Evolutionary conservation across 164 flowering plant species (phyloP).

Genomic region (Santalum album): DNA sequence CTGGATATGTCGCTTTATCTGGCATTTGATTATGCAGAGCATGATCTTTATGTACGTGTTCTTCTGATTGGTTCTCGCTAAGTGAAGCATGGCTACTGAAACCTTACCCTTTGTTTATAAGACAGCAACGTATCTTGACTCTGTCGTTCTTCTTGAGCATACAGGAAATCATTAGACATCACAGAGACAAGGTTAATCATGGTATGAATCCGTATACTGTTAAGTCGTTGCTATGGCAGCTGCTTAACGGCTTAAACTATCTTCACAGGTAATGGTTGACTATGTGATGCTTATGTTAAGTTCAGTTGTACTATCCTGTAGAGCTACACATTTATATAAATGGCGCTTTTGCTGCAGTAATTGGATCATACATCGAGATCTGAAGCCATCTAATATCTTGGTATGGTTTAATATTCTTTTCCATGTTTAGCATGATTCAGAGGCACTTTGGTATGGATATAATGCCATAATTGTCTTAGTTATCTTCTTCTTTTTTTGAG

Average conservation of each 20-base stretch:
- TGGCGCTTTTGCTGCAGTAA: constrained; percentile 47
- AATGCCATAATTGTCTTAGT: background rate
- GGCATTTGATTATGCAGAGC: constrained; percentile 95
- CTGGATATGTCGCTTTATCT: constrained; percentile 92
- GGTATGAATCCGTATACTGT: constrained; percentile 77
- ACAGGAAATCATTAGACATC: constrained; percentile 94
- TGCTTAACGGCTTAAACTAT: constrained; percentile 94
- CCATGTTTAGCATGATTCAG: background rate
- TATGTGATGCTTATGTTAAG: background rate
- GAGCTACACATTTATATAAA: background rate
- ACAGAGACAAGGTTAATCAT: constrained; percentile 79
- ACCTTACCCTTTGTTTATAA: too few species aligned
- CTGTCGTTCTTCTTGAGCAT: constrained; percentile 4
- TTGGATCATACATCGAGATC: constrained; percentile 96
- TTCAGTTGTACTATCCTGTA: constrained; percentile 1
- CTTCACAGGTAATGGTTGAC: constrained; percentile 62
- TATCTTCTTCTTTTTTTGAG: background rate
- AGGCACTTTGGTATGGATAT: background rate
- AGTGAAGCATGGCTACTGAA: too few species aligned
- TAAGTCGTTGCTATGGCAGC: constrained; percentile 94
- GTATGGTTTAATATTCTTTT: constrained; percentile 23
- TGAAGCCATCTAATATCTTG: constrained; percentile 96
- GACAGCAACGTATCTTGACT: background rate
- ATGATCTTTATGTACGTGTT: constrained; percentile 86
- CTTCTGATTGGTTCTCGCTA: too few species aligned